Evolutionary conservation across 164 flowering plant species (phyloP), one percentile per base, ranked within the genome.

Genomic region (Pachysandra terminalis): DNA sequence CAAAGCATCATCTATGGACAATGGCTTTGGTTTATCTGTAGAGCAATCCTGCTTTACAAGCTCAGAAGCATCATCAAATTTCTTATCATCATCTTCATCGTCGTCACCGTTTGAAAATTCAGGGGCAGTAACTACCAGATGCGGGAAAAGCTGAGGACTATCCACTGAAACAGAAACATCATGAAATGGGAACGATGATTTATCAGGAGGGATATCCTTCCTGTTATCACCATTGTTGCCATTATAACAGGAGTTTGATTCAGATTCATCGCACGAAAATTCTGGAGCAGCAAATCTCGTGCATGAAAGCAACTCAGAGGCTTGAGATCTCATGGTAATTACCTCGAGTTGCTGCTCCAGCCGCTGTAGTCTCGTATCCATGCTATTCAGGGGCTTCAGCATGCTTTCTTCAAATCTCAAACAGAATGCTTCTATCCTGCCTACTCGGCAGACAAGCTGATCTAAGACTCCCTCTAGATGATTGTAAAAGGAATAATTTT

Each of bases 1-100:
- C 68, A 91, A 71, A 69, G 96, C 96, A 75, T 83, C 91, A 83
- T 90, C 90, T 68, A 95, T 80, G 41, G 96, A 85, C 59, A 79
- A 48, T 57, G 68, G 68, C 78, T 73, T 82, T 51, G 72, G 80
- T 57, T 74, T 71, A 28, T 69, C 72, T 19, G 54, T 23, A 1
- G 70, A 37, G 63, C 77, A 61, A 59, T 69, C 83, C 41, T 70
- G 40, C 15, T 28, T 63, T 40, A 21, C 66, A 37, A 66, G 27
- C 48, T 75, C 77, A 10, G 65, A 26, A 27, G 59, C 74, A 66
- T 72, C 73, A 73, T 71, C 61, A 19, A 52, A 56, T 19, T 49
- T 65, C 21, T 19, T 32, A 23, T 63, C 69, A 19, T 61, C 45
- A 51, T 49, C 41, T 0, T 32, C 61, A 52, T 81, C 85, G 23